Percentiles rank a stretch among this genome's conserved stretches.
Conservation (phyloP, 441 rosid genomes). For the Brassica hybrid region DNA sequence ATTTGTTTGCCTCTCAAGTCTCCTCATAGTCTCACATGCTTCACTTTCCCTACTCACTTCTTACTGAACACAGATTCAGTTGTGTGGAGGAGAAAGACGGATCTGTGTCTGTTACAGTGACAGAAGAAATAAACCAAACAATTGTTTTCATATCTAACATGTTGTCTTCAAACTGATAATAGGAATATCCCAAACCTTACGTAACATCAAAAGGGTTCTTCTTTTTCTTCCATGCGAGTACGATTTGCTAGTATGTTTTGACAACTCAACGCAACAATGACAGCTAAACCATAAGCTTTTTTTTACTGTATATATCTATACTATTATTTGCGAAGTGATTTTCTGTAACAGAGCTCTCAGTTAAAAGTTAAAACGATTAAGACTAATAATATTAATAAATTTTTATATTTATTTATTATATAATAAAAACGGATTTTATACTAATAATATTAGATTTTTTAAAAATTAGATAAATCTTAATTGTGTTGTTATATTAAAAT, state of each 20-base stretch:
- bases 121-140: conserved; percentile 36
- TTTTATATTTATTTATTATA: too few relatives aligned
- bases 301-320: too few relatives aligned
- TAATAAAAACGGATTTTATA: too few relatives aligned
- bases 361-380: too few relatives aligned
- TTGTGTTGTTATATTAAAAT: too few relatives aligned
- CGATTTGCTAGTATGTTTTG: conserved; percentile 19
- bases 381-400: too few relatives aligned
- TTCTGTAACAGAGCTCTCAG: too few relatives aligned
- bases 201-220: conserved; percentile 17
- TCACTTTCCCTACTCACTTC: conserved; percentile 23
- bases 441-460: too few relatives aligned
- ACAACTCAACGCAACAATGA: conserved; percentile 33
- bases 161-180: conserved; percentile 35
- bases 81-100: conserved; percentile 34
- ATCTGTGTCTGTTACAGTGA: conserved; percentile 39
- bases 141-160: conserved; percentile 12
- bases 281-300: neutral
- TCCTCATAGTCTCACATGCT: conserved; percentile 22
- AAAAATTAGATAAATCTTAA: too few relatives aligned
- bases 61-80: neutral
- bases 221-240: conserved; percentile 22
- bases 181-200: conserved; percentile 42
- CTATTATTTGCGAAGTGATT: too few relatives aligned
- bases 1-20: conserved; percentile 38